Percentiles rank a stretch among this genome's conserved stretches.
Conservation (phyloP, 257 asterid species). For the Primulina tabacum region DNA sequence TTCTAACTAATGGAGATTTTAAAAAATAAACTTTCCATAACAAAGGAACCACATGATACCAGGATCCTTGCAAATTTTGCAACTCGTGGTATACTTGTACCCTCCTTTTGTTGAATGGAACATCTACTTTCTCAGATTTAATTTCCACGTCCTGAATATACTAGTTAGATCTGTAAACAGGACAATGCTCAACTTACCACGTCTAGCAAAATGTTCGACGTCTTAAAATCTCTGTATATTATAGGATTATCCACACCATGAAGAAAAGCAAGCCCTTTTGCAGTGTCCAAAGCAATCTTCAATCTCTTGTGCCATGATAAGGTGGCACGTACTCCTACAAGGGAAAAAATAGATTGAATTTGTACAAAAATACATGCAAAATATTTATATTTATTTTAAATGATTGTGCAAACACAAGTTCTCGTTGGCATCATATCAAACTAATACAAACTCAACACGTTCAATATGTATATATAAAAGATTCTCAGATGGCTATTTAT, state of each 20-base stretch:
- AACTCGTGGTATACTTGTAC: not conserved
- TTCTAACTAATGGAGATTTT: not conserved
- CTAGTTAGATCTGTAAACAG: not conserved
- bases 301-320: conserved; percentile 75
- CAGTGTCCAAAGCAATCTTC: conserved; percentile 90
- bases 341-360: conserved; percentile 19
- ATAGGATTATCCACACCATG: conserved; percentile 87
- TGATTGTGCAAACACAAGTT: not conserved
- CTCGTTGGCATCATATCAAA: not conserved
- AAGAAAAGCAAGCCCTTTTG: conserved; percentile 96
- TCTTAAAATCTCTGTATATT: conserved; percentile 90
- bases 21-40: not conserved
- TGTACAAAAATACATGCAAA: not conserved
- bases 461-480: not conserved
- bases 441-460: conserved; percentile 2
- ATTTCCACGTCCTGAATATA: not conserved
- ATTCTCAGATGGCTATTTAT: conserved; percentile 4
- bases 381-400: not conserved
- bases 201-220: conserved; percentile 80
- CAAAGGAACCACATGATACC: conserved; percentile 8
- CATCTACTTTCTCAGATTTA: not conserved
- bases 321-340: conserved; percentile 63
- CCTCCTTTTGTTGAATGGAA: conserved; percentile 5
- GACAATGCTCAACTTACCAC: conserved; percentile 49
- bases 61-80: not conserved